Conservation (phyloP, 352 stramenopile species). For the Phytophthora hybrid region DNA sequence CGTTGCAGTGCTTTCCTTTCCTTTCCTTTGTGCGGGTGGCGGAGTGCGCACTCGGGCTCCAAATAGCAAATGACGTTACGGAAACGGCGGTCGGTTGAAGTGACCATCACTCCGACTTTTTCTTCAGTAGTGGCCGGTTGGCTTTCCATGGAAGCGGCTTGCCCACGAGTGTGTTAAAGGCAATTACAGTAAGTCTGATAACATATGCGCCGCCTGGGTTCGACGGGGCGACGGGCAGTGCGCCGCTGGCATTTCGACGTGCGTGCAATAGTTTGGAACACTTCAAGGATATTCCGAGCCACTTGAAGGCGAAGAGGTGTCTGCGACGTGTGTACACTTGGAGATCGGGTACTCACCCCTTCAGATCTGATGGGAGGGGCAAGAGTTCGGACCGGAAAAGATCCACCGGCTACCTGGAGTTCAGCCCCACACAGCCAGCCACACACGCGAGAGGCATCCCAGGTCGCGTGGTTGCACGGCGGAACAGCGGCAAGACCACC, state of each 20-base stretch:
- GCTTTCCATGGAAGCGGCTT: slow-evolving; percentile 33
- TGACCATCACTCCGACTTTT: slow-evolving; percentile 39
- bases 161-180: too few relatives aligned
- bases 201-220: too few relatives aligned
- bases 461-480: slow-evolving; percentile 1
- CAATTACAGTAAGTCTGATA: too few relatives aligned
- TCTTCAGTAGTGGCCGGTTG: slow-evolving; percentile 30
- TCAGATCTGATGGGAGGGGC: background rate
- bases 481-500: slow-evolving; percentile 1
- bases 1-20: background rate
- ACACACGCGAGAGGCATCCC: background rate
- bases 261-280: slow-evolving; percentile 35
- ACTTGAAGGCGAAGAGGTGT: background rate
- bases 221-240: slow-evolving; percentile 29
- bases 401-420: slow-evolving; percentile 34
- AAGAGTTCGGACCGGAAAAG: slow-evolving; percentile 32
- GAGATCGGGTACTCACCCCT: background rate
- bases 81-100: slow-evolving; percentile 33
- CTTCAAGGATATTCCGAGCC: too few relatives aligned
- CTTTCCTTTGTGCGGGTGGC: background rate
- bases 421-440: slow-evolving; percentile 12
- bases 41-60: slow-evolving; percentile 4
- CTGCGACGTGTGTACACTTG: slow-evolving; percentile 39
- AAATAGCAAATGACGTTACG: slow-evolving; percentile 55
- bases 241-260: slow-evolving; percentile 38